A percentile compares a stretch with the other conserved stretches of the same genome.
These are phyloP conservation scores for Rhizopogon vulgaris DNA, from an alignment of 768 basidiomycete species.

Conservation along the genomic window DNA sequence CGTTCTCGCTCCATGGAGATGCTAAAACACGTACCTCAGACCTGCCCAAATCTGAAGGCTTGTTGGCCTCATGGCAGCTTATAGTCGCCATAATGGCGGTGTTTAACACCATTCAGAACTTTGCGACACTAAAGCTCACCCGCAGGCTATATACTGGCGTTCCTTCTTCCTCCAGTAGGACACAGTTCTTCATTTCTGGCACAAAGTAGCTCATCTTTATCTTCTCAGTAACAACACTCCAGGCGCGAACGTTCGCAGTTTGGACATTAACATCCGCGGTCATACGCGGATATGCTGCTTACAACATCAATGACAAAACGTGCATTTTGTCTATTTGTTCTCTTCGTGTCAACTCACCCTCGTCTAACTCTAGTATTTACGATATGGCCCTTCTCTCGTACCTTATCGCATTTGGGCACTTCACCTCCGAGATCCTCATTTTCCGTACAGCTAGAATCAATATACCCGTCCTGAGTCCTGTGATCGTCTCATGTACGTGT, in stretches of 20 bases:
- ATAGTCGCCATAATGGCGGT: conserved; percentile 69
- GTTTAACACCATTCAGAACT: conserved; percentile 86
- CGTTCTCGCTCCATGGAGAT: not conserved
- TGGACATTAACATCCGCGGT: conserved; percentile 89
- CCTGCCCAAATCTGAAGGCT: conserved; percentile 61
- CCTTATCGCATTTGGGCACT: conserved; percentile 87
- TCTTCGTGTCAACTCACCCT: conserved; percentile 6
- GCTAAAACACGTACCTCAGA: conserved; percentile 28
- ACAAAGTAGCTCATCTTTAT: not conserved
- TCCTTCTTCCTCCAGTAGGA: conserved; percentile 33
- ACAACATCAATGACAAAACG: conserved; percentile 80
- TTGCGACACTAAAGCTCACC: conserved; percentile 70
- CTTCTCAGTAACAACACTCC: conserved; percentile 70
- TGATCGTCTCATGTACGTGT: conserved; percentile 80
- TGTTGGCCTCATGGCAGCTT: conserved; percentile 86
- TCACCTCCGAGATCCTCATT: conserved; percentile 77
- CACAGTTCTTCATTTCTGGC: not conserved
- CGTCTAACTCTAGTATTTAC: conserved; percentile 57
- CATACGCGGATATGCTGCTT: conserved; percentile 84
- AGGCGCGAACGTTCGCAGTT: conserved; percentile 82
- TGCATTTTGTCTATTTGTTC: conserved; percentile 30
- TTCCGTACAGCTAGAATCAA: conserved; percentile 69
- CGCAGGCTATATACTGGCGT: conserved; percentile 62
- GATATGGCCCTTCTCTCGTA: conserved; percentile 86
- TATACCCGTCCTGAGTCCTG: conserved; percentile 58